Evolutionary conservation across 164 flowering plant genomes (phyloP).

Genomic region (Sedum album): DNA sequence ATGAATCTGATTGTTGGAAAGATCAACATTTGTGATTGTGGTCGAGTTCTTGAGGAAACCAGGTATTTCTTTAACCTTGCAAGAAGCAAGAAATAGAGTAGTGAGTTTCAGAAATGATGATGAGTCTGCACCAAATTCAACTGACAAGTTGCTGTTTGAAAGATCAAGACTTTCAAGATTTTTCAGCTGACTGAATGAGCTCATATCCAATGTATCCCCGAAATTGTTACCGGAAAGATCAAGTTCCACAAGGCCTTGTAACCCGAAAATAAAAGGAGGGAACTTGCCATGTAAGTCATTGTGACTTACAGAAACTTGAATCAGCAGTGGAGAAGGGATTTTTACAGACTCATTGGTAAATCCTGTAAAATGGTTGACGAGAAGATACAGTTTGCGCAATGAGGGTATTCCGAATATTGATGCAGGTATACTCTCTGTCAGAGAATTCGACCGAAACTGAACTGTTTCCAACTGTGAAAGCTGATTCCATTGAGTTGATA

Average conservation of each 20-base stretch:
- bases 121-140: neutral
- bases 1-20: slow-evolving; percentile 28
- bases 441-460: slow-evolving; percentile 24
- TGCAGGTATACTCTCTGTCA: slow-evolving; percentile 32
- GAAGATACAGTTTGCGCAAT: slow-evolving; percentile 22
- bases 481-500: slow-evolving; percentile 16
- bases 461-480: slow-evolving; percentile 19
- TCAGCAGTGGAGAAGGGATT: slow-evolving; percentile 14
- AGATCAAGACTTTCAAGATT: slow-evolving; percentile 30
- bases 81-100: slow-evolving; percentile 25
- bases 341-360: slow-evolving; percentile 14
- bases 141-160: slow-evolving; percentile 26
- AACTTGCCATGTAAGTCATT: slow-evolving; percentile 30
- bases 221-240: slow-evolving; percentile 30
- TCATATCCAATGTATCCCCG: slow-evolving; percentile 20
- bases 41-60: slow-evolving; percentile 16
- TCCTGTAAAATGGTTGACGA: slow-evolving; percentile 26
- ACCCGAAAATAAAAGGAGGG: slow-evolving; percentile 24
- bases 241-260: slow-evolving; percentile 17
- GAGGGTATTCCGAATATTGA: slow-evolving; percentile 32
- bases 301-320: slow-evolving; percentile 24
- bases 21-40: slow-evolving; percentile 19
- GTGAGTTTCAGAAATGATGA: slow-evolving; percentile 17
- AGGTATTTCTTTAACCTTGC: slow-evolving; percentile 25
- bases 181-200: slow-evolving; percentile 10